These are phyloP conservation scores for Coriolopsis trogii DNA, from an alignment of 1,284 basidiomycete species.

Conservation along the genomic window DNA sequence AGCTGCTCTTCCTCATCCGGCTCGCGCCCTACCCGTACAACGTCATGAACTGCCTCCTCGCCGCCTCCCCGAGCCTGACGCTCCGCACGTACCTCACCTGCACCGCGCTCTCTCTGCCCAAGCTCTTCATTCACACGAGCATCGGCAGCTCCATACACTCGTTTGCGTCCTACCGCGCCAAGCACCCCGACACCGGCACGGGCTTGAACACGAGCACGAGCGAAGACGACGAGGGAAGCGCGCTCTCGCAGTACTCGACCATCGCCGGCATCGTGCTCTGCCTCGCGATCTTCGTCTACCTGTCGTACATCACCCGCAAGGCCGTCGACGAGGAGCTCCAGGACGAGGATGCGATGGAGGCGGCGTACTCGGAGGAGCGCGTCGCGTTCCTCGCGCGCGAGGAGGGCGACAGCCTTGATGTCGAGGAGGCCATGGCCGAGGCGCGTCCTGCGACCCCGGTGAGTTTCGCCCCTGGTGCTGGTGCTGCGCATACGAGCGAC, in stretches of 20 bases:
- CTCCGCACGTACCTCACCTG: conserved; percentile 78
- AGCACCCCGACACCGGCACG: conserved; percentile 31
- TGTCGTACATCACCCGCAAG: conserved; percentile 76
- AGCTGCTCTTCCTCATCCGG: conserved; percentile 84
- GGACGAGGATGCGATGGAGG: conserved; percentile 41
- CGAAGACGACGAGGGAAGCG: conserved; percentile 47
- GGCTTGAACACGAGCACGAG: conserved; percentile 28
- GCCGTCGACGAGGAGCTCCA: conserved; percentile 82
- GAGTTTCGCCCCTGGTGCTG: conserved; percentile 1
- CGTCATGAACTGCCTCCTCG: conserved; percentile 88
- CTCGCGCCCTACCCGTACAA: conserved; percentile 87
- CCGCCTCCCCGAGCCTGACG: conserved; percentile 83
- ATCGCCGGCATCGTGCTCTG: conserved; percentile 73
- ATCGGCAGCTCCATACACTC: conserved; percentile 83
- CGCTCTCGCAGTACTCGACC: conserved; percentile 66
- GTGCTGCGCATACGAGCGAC: conserved; percentile 2
- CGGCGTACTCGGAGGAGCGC: conserved; percentile 40
- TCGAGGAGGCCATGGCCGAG: conserved; percentile 41
- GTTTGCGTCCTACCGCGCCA: conserved; percentile 69
- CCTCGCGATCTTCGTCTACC: conserved; percentile 76
- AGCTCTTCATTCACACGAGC: conserved; percentile 85
- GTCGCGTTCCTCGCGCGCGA: conserved; percentile 39
- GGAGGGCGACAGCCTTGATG: conserved; percentile 40
- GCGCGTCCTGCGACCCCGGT: conserved; percentile 27
- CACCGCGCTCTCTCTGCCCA: conserved; percentile 83